Base-by-base conservation (phyloP, 129 eudicot genomes). In the Kitagawia praeruptora region DNA sequence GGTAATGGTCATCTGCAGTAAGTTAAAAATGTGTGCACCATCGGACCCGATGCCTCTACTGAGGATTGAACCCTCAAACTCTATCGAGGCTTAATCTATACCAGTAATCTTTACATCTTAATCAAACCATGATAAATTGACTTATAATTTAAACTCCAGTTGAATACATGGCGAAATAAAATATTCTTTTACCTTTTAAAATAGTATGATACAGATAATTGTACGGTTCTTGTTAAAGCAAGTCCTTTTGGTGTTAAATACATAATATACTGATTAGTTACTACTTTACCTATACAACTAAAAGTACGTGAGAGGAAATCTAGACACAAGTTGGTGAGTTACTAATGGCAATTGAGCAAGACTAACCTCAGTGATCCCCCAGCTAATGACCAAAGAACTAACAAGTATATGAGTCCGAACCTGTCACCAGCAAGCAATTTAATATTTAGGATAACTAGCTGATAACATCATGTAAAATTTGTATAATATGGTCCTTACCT, bases 301-400 rank as follows among this genome's bases (percentile, higher is more conserved):
- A 49, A 41, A 73, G 31, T 21, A 42, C 27, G 15, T 74, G 39
- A 42, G 49, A 21, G 37, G 45, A 44, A 48, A 48, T 31, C 3
- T 5, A 67, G 38, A 31, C 53, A 56, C 37, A 41, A 48, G 48
- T 53, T 66, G 72, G 49, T 63, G 80, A 78, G 44, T 63, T 37
- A 79, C 14, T 49, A 74, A 79, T 15, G 81, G 45, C 23, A 18
- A 45, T 11, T 47, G 39, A 1, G 77, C 58, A 74, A 25, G 41
- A 74, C 77, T 45, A 27, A 92, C 97, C 94, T 95, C 99, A 3
- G 99, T 90, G 58, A 95, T 85, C 73, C 91, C 81, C 99, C 99
- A 95, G 85, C 99, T 95, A 79, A 92, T 87, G 74, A 92, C 91
- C 80, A 95, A 86, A 70, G 97, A 89, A 82, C 89, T 83, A 74